phyloP scores from a whole-genome alignment of 2,329 filamentous ascomycete genomes.

The Apiospora marii region DNA sequence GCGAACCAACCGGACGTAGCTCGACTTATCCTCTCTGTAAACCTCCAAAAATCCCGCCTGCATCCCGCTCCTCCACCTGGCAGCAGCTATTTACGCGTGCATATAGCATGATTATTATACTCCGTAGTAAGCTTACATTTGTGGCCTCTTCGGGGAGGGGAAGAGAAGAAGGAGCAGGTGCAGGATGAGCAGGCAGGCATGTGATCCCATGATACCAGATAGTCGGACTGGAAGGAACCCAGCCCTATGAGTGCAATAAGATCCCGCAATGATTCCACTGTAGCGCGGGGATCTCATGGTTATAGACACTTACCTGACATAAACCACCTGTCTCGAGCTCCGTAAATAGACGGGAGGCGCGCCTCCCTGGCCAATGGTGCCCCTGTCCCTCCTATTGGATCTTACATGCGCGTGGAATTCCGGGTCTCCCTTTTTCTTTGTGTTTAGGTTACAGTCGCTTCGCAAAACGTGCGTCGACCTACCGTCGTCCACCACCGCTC shows the following conservation, averaged over 20 bases:
- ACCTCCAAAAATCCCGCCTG: slow-evolving; percentile 1
- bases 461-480: neutral
- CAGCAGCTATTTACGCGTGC: neutral
- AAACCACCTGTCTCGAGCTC: neutral
- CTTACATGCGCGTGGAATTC: neutral
- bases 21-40: neutral
- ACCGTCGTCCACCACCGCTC: neutral
- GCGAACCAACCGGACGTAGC: neutral
- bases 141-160: neutral
- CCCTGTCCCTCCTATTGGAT: neutral
- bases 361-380: neutral
- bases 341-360: slow-evolving; percentile 1
- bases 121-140: neutral
- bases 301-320: neutral
- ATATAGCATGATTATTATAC: neutral
- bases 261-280: neutral
- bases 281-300: neutral
- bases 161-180: neutral
- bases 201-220: neutral
- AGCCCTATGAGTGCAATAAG: neutral
- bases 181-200: neutral
- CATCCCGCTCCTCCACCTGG: neutral
- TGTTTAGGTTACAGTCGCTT: slow-evolving; percentile 1
- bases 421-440: neutral
- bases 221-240: neutral